These are phyloP conservation scores for Cyberlindnera subsufficiens DNA, from an alignment of 805 yeast genomes.

Conservation along the genomic window DNA sequence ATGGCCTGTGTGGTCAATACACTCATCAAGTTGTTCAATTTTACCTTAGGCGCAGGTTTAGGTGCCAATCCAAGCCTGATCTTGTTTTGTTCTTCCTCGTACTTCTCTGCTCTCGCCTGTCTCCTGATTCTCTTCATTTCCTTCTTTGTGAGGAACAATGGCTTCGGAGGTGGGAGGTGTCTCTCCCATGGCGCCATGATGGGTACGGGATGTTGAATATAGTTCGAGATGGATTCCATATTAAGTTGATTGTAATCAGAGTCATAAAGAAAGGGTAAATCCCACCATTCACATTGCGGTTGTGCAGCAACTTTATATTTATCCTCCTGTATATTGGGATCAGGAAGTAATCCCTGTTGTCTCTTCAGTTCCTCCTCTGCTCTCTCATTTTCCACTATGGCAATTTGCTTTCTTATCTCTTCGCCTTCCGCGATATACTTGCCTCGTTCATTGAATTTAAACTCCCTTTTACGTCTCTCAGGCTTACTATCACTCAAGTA, in stretches of 20 bases:
- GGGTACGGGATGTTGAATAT: conserved; percentile 79
- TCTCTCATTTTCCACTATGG: conserved; percentile 28
- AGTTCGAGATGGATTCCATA: conserved; percentile 48
- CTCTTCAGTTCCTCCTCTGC: conserved; percentile 27
- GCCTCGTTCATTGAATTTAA: conserved; percentile 57
- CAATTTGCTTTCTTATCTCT: conserved; percentile 38
- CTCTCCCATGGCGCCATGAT: conserved; percentile 53
- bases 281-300: conserved; percentile 90
- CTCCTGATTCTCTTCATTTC: conserved; percentile 72
- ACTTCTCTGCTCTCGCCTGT: conserved; percentile 55
- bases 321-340: conserved; percentile 50
- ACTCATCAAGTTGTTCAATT: conserved; percentile 76
- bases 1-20: conserved; percentile 83
- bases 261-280: conserved; percentile 44
- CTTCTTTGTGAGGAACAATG: conserved; percentile 63
- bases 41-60: conserved; percentile 86
- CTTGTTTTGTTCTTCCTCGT: conserved; percentile 70
- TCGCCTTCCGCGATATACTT: conserved; percentile 43
- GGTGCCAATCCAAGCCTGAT: conserved; percentile 78
- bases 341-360: conserved; percentile 44
- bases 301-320: conserved; percentile 42
- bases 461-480: conserved; percentile 29
- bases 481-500: conserved; percentile 20
- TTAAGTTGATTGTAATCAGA: conserved; percentile 33
- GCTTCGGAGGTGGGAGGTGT: conserved; percentile 32